phyloP scores from a whole-genome alignment of 2,329 filamentous ascomycete species.

The Dactylellina cionopaga region DNA sequence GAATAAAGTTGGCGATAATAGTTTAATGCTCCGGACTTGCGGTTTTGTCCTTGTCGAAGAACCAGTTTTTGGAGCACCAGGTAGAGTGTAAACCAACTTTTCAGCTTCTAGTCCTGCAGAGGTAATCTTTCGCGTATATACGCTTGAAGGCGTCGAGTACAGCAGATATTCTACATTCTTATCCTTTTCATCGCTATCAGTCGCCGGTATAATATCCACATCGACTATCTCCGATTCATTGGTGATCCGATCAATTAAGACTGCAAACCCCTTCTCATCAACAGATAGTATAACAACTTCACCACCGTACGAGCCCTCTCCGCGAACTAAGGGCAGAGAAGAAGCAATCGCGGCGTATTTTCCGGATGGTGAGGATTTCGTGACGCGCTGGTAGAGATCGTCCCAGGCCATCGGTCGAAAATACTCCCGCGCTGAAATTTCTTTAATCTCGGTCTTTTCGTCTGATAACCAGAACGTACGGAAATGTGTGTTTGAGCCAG shows the following conservation, averaged over 20 bases:
- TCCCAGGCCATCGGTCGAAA: slow-evolving; percentile 50
- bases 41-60: slow-evolving; percentile 50
- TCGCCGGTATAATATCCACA: slow-evolving; percentile 51
- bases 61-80: slow-evolving; percentile 34
- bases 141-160: slow-evolving; percentile 51
- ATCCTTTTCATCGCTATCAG: slow-evolving; percentile 26
- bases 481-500: slow-evolving; percentile 55
- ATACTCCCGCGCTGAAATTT: slow-evolving; percentile 46
- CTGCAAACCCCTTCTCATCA: slow-evolving; percentile 38
- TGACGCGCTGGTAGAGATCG: slow-evolving; percentile 46
- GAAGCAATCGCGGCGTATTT: slow-evolving; percentile 53
- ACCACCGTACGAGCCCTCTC: slow-evolving; percentile 44
- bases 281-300: slow-evolving; percentile 44
- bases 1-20: slow-evolving; percentile 44
- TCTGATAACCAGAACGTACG: slow-evolving; percentile 55
- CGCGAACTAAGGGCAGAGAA: slow-evolving; percentile 44
- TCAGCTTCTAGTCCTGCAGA: slow-evolving; percentile 46
- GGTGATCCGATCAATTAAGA: slow-evolving; percentile 44
- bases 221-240: slow-evolving; percentile 55
- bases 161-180: slow-evolving; percentile 52
- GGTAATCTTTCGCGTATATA: slow-evolving; percentile 43
- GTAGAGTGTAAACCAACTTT: slow-evolving; percentile 31
- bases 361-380: slow-evolving; percentile 40
- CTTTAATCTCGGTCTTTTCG: slow-evolving; percentile 49
- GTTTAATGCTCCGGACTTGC: slow-evolving; percentile 54